A percentile compares a stretch with the other conserved stretches of the same genome.
phyloP scores from a whole-genome alignment of 805 yeast genomes.

The Kuraishia capsulata region DNA sequence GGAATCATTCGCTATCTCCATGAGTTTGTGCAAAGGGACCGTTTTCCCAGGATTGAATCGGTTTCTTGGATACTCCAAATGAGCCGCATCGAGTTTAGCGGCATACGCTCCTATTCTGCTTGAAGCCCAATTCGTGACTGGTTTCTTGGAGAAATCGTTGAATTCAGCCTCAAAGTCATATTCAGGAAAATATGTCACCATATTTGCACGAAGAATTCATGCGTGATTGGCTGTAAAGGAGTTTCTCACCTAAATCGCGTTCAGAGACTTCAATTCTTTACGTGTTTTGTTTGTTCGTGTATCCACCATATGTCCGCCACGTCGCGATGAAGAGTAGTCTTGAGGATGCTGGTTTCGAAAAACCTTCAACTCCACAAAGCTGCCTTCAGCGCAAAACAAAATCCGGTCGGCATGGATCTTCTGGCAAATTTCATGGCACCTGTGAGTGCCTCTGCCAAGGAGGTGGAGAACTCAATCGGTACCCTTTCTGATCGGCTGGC shows the following conservation, averaged over 20 bases:
- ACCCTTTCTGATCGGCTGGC: conserved; percentile 81
- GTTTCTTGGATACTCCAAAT: not conserved
- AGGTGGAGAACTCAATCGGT: conserved; percentile 71
- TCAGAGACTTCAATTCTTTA: too few species aligned
- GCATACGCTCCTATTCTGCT: conserved; percentile 2
- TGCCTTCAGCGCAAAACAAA: too few species aligned
- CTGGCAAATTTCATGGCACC: conserved; percentile 24
- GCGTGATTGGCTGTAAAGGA: too few species aligned
- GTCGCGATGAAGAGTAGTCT: too few species aligned
- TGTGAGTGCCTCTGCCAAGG: conserved; percentile 24
- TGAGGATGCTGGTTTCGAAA: too few species aligned
- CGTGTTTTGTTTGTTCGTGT: too few species aligned
- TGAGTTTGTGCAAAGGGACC: conserved; percentile 13
- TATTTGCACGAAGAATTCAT: not conserved
- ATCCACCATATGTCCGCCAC: too few species aligned
- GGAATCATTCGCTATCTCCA: conserved; percentile 32
- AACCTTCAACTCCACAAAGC: too few species aligned
- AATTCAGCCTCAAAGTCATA: not conserved
- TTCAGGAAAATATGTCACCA: not conserved
- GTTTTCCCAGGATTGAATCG: not conserved
- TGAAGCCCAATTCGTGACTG: conserved; percentile 1
- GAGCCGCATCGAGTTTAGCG: conserved; percentile 1
- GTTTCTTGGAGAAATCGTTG: conserved; percentile 1
- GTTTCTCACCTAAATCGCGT: too few species aligned
- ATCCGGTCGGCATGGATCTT: conserved; percentile 26